Percentiles rank a stretch among this genome's conserved stretches.
phyloP scores from a whole-genome alignment of 2,329 filamentous ascomycete genomes.

The Xylariales sp. region DNA sequence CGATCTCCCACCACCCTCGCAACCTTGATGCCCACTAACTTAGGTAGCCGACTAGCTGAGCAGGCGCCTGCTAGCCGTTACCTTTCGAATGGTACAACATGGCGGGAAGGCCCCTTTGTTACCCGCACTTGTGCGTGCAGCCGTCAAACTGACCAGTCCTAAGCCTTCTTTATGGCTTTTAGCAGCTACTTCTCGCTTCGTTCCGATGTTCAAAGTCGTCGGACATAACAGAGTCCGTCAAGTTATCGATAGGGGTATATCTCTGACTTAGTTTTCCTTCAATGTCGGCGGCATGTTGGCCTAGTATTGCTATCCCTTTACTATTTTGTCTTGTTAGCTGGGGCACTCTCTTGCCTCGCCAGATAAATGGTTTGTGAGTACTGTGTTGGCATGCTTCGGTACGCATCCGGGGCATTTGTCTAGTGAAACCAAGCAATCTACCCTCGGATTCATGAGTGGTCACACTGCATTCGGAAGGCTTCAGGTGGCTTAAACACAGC shows the following conservation, averaged over 20 bases:
- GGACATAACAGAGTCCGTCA: too few relatives aligned
- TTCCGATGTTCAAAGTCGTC: too few relatives aligned
- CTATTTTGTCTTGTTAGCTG: too few relatives aligned
- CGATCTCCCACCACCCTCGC: too few relatives aligned
- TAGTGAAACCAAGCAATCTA: neutral
- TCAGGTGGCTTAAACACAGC: conserved; percentile 19
- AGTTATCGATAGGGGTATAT: too few relatives aligned
- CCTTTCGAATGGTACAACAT: conserved; percentile 24
- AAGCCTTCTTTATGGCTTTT: conserved; percentile 4
- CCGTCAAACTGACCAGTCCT: conserved; percentile 11
- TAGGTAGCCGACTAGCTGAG: conserved; percentile 17
- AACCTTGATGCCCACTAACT: conserved; percentile 17
- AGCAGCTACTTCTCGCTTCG: neutral
- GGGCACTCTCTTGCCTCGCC: too few relatives aligned
- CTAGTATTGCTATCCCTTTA: too few relatives aligned
- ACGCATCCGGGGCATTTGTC: neutral
- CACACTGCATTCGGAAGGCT: conserved; percentile 24
- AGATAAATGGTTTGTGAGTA: too few relatives aligned
- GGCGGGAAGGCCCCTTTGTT: conserved; percentile 32
- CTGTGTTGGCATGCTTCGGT: neutral
- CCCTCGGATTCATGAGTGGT: conserved; percentile 15
- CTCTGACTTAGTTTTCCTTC: too few relatives aligned
- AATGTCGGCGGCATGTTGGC: too few relatives aligned
- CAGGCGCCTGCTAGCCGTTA: conserved; percentile 21
- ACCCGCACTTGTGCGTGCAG: conserved; percentile 42